Evolutionary conservation across 177 flowering plant species (phyloP), one percentile per base, ranked within the genome.

Genomic region (Tripterygium wilfordii): DNA sequence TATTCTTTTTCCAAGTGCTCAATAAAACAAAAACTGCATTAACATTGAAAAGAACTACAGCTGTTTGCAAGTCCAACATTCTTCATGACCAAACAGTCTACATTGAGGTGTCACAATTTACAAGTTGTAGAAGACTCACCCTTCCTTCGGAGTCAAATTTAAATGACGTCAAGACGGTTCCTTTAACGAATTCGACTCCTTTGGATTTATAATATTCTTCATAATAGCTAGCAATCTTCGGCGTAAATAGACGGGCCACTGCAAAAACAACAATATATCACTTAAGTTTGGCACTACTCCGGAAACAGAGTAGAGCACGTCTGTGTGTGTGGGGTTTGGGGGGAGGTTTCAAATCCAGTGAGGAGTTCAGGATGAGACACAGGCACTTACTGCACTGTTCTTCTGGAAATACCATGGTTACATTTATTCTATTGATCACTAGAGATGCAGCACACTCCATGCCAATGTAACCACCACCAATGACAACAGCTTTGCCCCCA

Each of bases 391-490:
- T 92, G 74, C 94, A 83, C 41, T 92, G 96, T 57, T 63, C 84
- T 70, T 88, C 96, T 5, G 98, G 98, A 56, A 88, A 92, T 50
- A 92, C 95, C 96, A 92, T 82, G 18, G 98, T 82, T 9, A 82
- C 98, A 53, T 79, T 80, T 41, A 88, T 68, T 67, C 75, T 85
- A 67, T 80, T 84, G 49, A 77, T 83, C 37, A 79, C 96, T 61
- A 92, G 62, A 39, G 96, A 85, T 23, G 98, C 98, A 49, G 96
- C 96, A 72, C 96, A 88, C 49, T 92, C 98, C 98, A 92, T 88
- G 54, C 98, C 98, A 46, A 88, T 83, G 70, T 92, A 92, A 43
- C 96, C 98, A 51, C 96, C 96, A 53, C 96, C 98, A 60, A 92
- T 86, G 42, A 92, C 94, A 54, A 92, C 87, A 60, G 96, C 98